A percentile compares a stretch with the other conserved stretches of the same genome.
Evolutionary conservation across 192 early-diverging fungal species (phyloP).

Genomic region (Mortierella antarctica): DNA sequence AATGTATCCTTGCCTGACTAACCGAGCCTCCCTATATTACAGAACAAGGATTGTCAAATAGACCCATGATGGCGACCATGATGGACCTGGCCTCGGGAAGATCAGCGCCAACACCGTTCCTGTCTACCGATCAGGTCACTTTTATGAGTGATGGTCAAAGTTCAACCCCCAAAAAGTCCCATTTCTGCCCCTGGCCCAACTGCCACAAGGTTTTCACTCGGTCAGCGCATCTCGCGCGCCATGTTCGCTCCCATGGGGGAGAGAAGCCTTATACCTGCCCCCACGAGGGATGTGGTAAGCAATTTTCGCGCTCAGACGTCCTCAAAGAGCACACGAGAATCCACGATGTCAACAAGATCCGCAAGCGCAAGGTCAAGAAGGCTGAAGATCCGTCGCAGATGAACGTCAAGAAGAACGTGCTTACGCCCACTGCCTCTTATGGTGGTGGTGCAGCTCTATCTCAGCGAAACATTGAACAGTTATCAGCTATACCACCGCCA

Average conservation of each 20-base stretch:
- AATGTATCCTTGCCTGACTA: too few relatives aligned
- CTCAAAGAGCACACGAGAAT: slow-evolving; percentile 81
- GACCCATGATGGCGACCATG: background rate
- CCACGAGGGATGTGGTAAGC: slow-evolving; percentile 67
- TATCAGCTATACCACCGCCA: slow-evolving; percentile 22
- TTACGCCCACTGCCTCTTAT: background rate
- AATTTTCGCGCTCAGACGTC: slow-evolving; percentile 83
- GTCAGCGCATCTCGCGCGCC: slow-evolving; percentile 79
- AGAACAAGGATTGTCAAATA: too few relatives aligned
- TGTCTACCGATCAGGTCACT: background rate
- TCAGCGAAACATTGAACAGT: slow-evolving; percentile 1
- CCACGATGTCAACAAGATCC: slow-evolving; percentile 80
- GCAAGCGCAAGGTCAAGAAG: slow-evolving; percentile 26
- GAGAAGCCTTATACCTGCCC: slow-evolving; percentile 77
- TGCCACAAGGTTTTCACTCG: slow-evolving; percentile 52
- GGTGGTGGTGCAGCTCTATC: background rate
- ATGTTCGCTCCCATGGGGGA: slow-evolving; percentile 81
- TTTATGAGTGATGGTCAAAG: background rate
- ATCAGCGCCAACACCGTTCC: too few relatives aligned
- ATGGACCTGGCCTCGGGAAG: background rate
- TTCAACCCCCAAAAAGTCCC: slow-evolving; percentile 23
- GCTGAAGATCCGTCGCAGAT: background rate
- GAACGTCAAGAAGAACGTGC: background rate
- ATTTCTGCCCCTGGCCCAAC: slow-evolving; percentile 44
- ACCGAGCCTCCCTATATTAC: too few relatives aligned